Evolutionary conservation across 2,329 filamentous ascomycete species (phyloP), one percentile per base, ranked within the genome.

Genomic region (Alternaria incomplexa): DNA sequence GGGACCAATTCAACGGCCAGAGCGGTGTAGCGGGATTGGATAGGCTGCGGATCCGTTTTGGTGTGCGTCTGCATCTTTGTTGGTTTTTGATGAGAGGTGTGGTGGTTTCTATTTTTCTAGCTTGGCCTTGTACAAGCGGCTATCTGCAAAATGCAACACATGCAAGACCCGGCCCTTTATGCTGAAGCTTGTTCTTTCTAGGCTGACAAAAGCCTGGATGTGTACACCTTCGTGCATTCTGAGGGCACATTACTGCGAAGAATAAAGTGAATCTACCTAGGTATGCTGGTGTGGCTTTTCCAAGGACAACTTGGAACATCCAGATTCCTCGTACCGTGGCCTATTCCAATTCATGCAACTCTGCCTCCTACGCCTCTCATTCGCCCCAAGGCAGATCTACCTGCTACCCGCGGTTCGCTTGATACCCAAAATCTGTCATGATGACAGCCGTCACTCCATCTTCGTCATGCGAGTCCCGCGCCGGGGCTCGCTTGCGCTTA

Each of bases 391-490:
- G 15, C 28, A 22, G 15, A 51, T 23, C 36, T 57, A 23, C 20
- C 46, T 57, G 6, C 26, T 36, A 45, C 32, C 30, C 46, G 30
- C 58, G 20, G 46, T 25, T 50, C 53, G 46, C 28, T 51, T 26
- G 36, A 25, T 12, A 26, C 53, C 30, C 20, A 62, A n/a, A 12
- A 61, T 65, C 61, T 52, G 56, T 62, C 61, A 66, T 65, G 44
- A 64, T 67, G 55, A 67, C 64, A 58, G 55, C 61, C 50, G 57
- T 58, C 55, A 57, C 50, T 43, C 22, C 26, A 45, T 26, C 53
- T 30, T 48, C 60, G 60, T 62, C 56, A 55, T 60, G 50, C 50
- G 57, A 51, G 26, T 36, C 36, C 25, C 32, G 44, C 44, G 28
- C 22, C 30, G 23, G 48, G 28, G 20, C 48, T 52, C 48, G 48